Evolutionary conservation across 2,329 filamentous ascomycete species (phyloP).

Genomic region (Xylaria sp.): DNA sequence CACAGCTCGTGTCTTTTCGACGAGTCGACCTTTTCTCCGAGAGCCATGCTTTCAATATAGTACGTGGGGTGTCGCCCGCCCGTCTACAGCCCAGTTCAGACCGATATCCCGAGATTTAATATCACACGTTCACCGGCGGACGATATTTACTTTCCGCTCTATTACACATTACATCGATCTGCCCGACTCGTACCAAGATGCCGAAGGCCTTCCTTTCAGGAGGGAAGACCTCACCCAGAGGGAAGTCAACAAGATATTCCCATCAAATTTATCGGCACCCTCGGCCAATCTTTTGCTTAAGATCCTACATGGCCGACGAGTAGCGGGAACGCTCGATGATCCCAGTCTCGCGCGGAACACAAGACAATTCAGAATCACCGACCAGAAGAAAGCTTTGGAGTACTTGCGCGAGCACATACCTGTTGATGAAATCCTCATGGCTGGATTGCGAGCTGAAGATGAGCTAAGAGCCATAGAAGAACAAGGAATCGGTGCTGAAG

Average conservation of each 20-base stretch:
- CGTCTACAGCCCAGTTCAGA: slow-evolving; percentile 22
- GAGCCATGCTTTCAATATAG: slow-evolving; percentile 43
- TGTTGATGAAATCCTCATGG: slow-evolving; percentile 71
- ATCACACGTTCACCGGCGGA: slow-evolving; percentile 44
- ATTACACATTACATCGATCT: slow-evolving; percentile 68
- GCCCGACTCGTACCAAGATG: slow-evolving; percentile 67
- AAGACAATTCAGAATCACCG: slow-evolving; percentile 54
- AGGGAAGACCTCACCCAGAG: slow-evolving; percentile 59
- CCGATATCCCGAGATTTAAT: slow-evolving; percentile 29
- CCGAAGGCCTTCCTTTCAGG: slow-evolving; percentile 65
- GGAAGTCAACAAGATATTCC: slow-evolving; percentile 64
- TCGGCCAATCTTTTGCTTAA: slow-evolving; percentile 65
- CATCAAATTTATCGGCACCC: slow-evolving; percentile 56
- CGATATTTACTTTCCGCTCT: slow-evolving; percentile 50
- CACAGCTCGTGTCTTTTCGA: slow-evolving; percentile 41
- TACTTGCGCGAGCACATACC: slow-evolving; percentile 67
- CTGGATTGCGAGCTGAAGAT: slow-evolving; percentile 70
- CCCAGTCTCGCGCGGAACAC: slow-evolving; percentile 64
- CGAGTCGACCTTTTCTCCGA: slow-evolving; percentile 25
- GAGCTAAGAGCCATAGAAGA: slow-evolving; percentile 66
- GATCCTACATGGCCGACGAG: slow-evolving; percentile 71
- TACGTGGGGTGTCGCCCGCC: slow-evolving; percentile 30
- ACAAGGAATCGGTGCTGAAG: slow-evolving; percentile 39
- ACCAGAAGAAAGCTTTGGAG: slow-evolving; percentile 60
- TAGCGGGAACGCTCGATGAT: slow-evolving; percentile 72